Evolutionary conservation across 2,329 filamentous ascomycete genomes (phyloP), one percentile per base, ranked within the genome.

Genomic region (Macrophomina phaseolina): DNA sequence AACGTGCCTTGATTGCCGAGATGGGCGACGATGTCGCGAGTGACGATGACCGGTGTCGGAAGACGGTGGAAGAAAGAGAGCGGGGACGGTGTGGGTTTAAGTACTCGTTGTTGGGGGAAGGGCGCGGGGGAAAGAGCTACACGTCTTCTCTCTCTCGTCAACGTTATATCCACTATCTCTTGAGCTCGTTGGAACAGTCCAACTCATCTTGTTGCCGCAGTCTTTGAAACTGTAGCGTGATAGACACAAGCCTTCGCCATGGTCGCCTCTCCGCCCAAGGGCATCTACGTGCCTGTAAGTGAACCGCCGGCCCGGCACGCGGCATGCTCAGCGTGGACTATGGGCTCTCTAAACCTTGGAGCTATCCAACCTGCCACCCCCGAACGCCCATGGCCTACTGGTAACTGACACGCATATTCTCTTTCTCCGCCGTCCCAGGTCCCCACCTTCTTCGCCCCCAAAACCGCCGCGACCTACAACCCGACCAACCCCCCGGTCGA

Each of bases 391-490:
- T 23, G 23, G 23, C 23, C 23, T 23, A 23, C 23, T 23, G 23
- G 3, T 23, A 3, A 23, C 23, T 23, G 23, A 23, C 23, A 23
- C 23, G 23, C 23, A 23, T 3, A 23, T 23, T 23, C 23, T 23
- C 23, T 23, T 23, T 52, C n/a, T 4, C 40, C 40, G 8, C 30
- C 7, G 16, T 12, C n/a, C 2, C 30, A 67, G 61, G 81, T 86
- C 28, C 86, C 86, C 5, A 89, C 87, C 62, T 89, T 89, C 79
- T 88, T 87, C 78, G 81, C 85, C 75, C 68, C 78, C 75, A 46
- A 52, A n/a, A 48, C 36, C 28, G 38, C 65, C 48, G 18, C 58
- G 14, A 71, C 23, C 64, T 48, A 58, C 40, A n/a, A 65, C 40
- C 16, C 52, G 16, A 73, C 76, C 49, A 71, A 73, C 61, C 73